Conservation (phyloP, 441 rosid genomes). For the Cnidoscolus chayamansa region DNA sequence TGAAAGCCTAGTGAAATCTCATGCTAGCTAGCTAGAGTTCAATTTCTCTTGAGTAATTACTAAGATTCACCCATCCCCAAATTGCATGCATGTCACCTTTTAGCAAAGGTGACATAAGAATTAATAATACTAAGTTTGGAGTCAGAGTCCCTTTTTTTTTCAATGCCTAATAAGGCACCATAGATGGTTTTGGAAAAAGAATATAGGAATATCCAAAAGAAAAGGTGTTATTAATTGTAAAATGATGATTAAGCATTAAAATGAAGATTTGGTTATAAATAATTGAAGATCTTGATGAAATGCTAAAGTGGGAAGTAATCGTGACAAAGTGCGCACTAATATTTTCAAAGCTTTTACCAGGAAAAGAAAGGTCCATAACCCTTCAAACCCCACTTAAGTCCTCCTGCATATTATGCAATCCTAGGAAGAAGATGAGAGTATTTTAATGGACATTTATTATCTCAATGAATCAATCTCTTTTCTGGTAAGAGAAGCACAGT, state of each 20-base stretch:
- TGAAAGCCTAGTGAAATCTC: too few species aligned
- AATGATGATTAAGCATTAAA: background rate
- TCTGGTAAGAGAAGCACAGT: too few species aligned
- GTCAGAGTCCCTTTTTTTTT: too few species aligned
- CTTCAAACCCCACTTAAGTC: slow-evolving; percentile 34
- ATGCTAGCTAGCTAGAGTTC: background rate
- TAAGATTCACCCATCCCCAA: background rate
- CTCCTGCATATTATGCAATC: background rate
- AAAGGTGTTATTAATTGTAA: background rate
- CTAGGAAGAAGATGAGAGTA: too few species aligned
- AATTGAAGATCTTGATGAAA: slow-evolving; percentile 22
- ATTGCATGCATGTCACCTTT: background rate
- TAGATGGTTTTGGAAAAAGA: slow-evolving; percentile 12
- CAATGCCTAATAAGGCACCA: slow-evolving; percentile 2
- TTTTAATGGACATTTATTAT: too few species aligned
- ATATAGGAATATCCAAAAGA: background rate
- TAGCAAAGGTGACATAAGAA: background rate
- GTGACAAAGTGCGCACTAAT: slow-evolving; percentile 35
- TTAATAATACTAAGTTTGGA: background rate
- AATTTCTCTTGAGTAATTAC: background rate
- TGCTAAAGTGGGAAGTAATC: slow-evolving; percentile 23
- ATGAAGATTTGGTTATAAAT: slow-evolving; percentile 27
- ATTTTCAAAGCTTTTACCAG: slow-evolving; percentile 29
- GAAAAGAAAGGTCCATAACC: slow-evolving; percentile 36
- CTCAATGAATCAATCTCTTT: too few species aligned